These are phyloP conservation scores for Gamarada debralockiae DNA, from an alignment of 495 filamentous ascomycete genomes.

Conservation along the genomic window DNA sequence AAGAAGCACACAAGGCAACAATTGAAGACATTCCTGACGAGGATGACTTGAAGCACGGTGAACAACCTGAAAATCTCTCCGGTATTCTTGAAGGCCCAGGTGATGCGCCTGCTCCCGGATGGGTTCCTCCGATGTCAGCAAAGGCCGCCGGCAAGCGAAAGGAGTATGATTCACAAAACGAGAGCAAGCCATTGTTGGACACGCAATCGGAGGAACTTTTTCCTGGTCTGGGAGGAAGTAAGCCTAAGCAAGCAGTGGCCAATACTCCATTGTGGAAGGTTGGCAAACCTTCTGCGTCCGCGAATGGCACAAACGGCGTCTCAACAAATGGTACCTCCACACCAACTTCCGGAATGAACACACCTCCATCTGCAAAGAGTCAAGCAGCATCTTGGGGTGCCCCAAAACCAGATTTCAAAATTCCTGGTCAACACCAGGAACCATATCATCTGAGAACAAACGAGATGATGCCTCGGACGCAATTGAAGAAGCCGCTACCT, in stretches of 20 bases:
- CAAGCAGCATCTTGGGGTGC: slow-evolving; percentile 28
- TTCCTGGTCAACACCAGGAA: slow-evolving; percentile 13
- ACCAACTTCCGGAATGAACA: slow-evolving; percentile 43
- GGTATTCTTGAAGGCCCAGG: slow-evolving; percentile 29
- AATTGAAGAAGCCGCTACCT: slow-evolving; percentile 75
- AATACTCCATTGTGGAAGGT: slow-evolving; percentile 65
- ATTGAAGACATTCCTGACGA: slow-evolving; percentile 80
- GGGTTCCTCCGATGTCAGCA: slow-evolving; percentile 41
- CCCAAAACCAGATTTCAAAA: slow-evolving; percentile 33
- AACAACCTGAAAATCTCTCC: slow-evolving; percentile 25
- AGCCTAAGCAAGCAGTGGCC: slow-evolving; percentile 49
- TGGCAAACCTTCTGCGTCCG: slow-evolving; percentile 47
- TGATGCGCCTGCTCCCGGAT: slow-evolving; percentile 28
- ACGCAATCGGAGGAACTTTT: slow-evolving; percentile 86
- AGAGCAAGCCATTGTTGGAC: slow-evolving; percentile 55
- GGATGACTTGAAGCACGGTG: slow-evolving; percentile 61
- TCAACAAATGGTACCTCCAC: slow-evolving; percentile 54
- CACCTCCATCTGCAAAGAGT: slow-evolving; percentile 26
- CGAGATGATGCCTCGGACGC: slow-evolving; percentile 65
- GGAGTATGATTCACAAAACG: slow-evolving; percentile 34
- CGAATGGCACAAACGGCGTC: slow-evolving; percentile 46
- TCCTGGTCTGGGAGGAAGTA: slow-evolving; percentile 75
- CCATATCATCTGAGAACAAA: slow-evolving; percentile 54
- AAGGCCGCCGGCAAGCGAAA: slow-evolving; percentile 64
- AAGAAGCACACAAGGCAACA: slow-evolving; percentile 56